Evolutionary conservation across 2,329 filamentous ascomycete species (phyloP).

Genomic region (Aspergillus pseudoterreus): DNA sequence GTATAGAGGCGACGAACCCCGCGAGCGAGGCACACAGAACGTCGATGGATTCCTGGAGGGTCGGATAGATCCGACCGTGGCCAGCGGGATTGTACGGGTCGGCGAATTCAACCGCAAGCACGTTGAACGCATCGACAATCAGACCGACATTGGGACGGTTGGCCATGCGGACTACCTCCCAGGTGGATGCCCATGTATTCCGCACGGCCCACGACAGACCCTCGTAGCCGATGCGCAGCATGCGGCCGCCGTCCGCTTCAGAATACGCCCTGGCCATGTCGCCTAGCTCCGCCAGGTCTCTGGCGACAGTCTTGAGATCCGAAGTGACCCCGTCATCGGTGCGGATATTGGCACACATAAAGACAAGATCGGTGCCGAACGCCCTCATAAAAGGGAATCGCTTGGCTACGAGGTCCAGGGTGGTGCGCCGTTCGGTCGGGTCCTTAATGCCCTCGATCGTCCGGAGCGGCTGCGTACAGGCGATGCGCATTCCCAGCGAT

Average conservation of each 20-base stretch:
- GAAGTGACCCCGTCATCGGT: constrained; percentile 27
- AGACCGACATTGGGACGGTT: constrained; percentile 31
- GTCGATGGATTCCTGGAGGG: constrained; percentile 23
- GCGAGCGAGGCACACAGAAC: constrained; percentile 23
- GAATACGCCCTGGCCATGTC: constrained; percentile 28
- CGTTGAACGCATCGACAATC: constrained; percentile 31
- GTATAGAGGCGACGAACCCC: constrained; percentile 22
- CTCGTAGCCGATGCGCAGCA: constrained; percentile 31
- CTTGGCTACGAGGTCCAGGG: constrained; percentile 26
- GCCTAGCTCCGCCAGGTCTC: constrained; percentile 29
- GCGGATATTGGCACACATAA: constrained; percentile 33
- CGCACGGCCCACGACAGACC: constrained; percentile 30
- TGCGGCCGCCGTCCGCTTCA: constrained; percentile 22
- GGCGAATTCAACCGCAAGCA: constrained; percentile 31
- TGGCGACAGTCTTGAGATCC: constrained; percentile 27
- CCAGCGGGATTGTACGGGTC: constrained; percentile 27
- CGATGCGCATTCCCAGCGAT: constrained; percentile 29
- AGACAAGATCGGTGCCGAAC: constrained; percentile 33
- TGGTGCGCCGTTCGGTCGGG: constrained; percentile 19
- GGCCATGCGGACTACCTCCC: constrained; percentile 31
- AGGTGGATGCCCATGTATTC: constrained; percentile 32
- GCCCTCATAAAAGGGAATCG: constrained; percentile 35
- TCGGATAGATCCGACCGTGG: constrained; percentile 27
- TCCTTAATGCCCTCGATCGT: constrained; percentile 30
- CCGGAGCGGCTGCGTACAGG: constrained; percentile 31